Base-by-base conservation (phyloP, 2,329 filamentous ascomycete species). In the Fusarium metavorans region DNA sequence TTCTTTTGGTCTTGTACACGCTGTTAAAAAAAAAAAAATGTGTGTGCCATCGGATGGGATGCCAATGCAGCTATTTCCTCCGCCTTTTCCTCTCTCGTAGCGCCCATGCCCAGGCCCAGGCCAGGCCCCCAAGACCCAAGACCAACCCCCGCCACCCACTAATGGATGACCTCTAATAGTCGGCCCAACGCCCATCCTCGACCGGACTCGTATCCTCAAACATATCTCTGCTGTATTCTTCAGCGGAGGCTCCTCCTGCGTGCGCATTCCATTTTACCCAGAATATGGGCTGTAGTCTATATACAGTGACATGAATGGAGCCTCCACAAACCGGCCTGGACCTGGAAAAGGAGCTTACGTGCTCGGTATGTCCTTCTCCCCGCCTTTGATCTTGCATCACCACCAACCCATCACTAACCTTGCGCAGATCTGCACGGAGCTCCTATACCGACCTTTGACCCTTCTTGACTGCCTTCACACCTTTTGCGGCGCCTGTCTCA, bases 391-490 rank as follows among this genome's bases (percentile, higher is more conserved):
- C 61, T 54, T 63, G 66, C 48, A 37, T 71, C 52, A 64, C 66
- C 20, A 34, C 48, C 65, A 60, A 64, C n/a, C 32, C n/a, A 13
- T 37, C 63, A 41, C 75, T 78, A 62, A 77, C 70, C 60, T 62
- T 70, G 68, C 62, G 57, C 66, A 98, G 95, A 99, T 99, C 80
- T 99, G 97, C 87, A 97, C 96, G 78, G 97, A 98, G 83, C 90
- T 98, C 75, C 91, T 98, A 73, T 97, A 95, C 84, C 94, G 97
- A 82, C 95, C 95, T 37, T 89, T 97, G 74, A 97, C 95, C 32
- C 91, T 97, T 59, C 93, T 98, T 82, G 94, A 98, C 86, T 98
- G 95, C 82, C 90, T 98, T 52, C 95, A 98, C 84, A 98, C 96
- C 54, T 99, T 97, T 84, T 99, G 97, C 86, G 97, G 95, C 74